These are phyloP conservation scores for Silybum marianum DNA, from an alignment of 129 eudicot genomes.

Conservation along the genomic window DNA sequence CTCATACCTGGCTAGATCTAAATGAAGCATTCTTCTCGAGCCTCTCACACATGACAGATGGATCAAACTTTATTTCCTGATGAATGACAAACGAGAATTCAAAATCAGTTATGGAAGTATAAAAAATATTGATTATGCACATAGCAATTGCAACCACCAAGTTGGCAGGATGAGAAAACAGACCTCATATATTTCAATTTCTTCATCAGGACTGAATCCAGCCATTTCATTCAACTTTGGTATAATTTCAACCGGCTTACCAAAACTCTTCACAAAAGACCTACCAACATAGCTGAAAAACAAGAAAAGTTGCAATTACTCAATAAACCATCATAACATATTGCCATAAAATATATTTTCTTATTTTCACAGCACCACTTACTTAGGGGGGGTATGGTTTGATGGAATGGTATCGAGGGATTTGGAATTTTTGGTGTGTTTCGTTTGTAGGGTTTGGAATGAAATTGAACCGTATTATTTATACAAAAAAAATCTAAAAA, in stretches of 20 bases:
- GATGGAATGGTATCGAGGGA: no score
- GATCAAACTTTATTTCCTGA: conserved; percentile 95
- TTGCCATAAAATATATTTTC: neutral
- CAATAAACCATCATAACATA: neutral
- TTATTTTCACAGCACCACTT: neutral
- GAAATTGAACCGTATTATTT: no score
- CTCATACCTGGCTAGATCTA: conserved; percentile 72
- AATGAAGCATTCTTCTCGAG: conserved; percentile 68
- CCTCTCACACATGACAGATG: conserved; percentile 90
- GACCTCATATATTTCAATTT: conserved; percentile 91
- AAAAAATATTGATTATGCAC: neutral
- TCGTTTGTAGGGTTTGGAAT: no score
- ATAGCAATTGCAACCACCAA: neutral
- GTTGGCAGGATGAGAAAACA: conserved; percentile 12
- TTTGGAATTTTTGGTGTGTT: no score
- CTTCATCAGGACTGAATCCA: conserved; percentile 82
- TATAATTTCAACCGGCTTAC: conserved; percentile 76
- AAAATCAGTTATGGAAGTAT: neutral
- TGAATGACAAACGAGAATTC: neutral
- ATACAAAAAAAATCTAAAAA: no score
- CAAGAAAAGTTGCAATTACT: conserved; percentile 6
- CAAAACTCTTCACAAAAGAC: conserved; percentile 71
- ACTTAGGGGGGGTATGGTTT: neutral
- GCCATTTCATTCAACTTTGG: conserved; percentile 72
- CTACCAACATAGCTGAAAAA: conserved; percentile 74